phyloP scores from a whole-genome alignment of 83 land plant genomes.

The Diphasiastrum complanatum region DNA sequence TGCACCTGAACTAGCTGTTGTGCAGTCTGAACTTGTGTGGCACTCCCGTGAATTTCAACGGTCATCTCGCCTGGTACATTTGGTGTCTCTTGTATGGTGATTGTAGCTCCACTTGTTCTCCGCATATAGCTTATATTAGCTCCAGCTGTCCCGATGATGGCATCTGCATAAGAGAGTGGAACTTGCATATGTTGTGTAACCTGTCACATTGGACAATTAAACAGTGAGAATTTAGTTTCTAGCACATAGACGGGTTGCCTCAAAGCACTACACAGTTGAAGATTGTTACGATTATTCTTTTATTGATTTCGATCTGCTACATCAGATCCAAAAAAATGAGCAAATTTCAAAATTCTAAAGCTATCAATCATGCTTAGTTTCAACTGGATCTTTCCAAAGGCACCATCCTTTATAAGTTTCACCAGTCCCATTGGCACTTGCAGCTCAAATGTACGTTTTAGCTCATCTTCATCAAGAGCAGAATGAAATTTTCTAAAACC shows the following conservation, averaged over 20 bases:
- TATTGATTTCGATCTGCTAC: not conserved
- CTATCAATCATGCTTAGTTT: too few species aligned
- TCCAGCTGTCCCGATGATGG: conserved; percentile 29
- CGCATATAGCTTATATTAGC: conserved; percentile 34
- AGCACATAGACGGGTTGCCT: not conserved
- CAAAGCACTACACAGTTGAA: not conserved
- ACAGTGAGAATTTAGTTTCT: not conserved
- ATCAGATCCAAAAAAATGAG: not conserved
- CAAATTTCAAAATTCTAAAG: too few species aligned
- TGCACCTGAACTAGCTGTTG: too few species aligned
- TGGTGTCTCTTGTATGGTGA: conserved; percentile 28
- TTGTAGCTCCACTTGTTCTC: conserved; percentile 33
- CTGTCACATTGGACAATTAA: conserved; percentile 22
- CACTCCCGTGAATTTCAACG: too few species aligned
- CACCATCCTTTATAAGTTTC: too few species aligned
- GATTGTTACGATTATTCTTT: too few species aligned
- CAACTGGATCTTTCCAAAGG: too few species aligned
- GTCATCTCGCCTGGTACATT: conserved; percentile 35
- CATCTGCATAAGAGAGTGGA: conserved; percentile 33
- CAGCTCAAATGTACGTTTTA: too few species aligned
- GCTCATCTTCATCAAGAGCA: too few species aligned
- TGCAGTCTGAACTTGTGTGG: too few species aligned
- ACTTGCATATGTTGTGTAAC: conserved; percentile 33
- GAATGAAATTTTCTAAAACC: too few species aligned
- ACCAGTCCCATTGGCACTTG: too few species aligned